Evolutionary conservation across 2,329 filamentous ascomycete species (phyloP), one percentile per base, ranked within the genome.

Genomic region (Trichophyton mentagrophytes): DNA sequence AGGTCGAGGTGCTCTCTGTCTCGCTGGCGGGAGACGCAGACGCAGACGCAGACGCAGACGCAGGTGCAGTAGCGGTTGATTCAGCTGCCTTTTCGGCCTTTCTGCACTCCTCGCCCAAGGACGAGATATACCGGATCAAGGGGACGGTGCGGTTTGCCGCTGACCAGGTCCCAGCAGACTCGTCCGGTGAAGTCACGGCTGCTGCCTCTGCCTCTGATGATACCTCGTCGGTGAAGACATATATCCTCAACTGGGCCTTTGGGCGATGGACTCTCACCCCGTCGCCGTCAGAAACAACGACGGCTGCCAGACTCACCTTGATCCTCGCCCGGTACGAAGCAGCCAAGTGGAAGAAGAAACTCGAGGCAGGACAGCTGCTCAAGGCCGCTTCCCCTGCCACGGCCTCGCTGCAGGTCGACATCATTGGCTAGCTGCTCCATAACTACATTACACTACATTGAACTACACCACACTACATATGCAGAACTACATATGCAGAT

Each of bases 211-310:
- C 17, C 27, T 30, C 61, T 17, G 5, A 42, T 7, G 27, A 22
- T 22, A 22, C 27, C 6, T 40, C n/a, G 25, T 27, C n/a, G 40
- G 61, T 59, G 20, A 72, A 74, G 15, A 80, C 88, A 60, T 96
- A 93, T 70, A 96, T 99, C 51, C 81, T 99, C 62, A 99, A 99
- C 72, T 99, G 93, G 93, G 93, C 93, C 0, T 99, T 99, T 75
- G 90, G 90, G 0, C 82, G 93, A 33, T 99, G 93, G 92, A 95
- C 85, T 0, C 96, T 92, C 69, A 95, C 90, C 1, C 79, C 82
- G 1, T 65, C 67, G 1, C 76, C 85, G 17, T 68, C 71, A 36
- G 27, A 17, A 56, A 61, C 59, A 57, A 40, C 53, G 8, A 44
- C 47, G 33, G 49, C 75, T 22, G 70, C 76, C 22, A 66, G 74